Evolutionary conservation across 805 yeast genomes (phyloP).

Genomic region (Barnettozyma salicaria): DNA sequence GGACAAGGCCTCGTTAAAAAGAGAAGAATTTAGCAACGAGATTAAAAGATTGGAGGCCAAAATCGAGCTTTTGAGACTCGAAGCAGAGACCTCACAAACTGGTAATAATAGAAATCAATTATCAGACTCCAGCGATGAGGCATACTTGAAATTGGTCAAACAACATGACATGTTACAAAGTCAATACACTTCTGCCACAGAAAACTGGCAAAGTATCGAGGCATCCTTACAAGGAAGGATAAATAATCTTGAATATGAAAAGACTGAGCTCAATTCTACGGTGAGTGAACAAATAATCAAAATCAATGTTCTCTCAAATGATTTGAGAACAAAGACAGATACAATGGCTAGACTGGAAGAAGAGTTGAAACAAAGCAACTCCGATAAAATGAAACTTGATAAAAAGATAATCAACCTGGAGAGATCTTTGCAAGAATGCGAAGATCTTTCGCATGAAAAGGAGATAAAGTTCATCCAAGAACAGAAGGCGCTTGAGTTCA

Average conservation of each 20-base stretch:
- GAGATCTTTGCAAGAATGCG: conserved; percentile 24
- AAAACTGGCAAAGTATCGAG: conserved; percentile 81
- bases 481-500: conserved; percentile 15
- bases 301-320: conserved; percentile 27
- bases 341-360: conserved; percentile 19
- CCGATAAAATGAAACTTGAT: conserved; percentile 24
- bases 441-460: conserved; percentile 21
- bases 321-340: conserved; percentile 25
- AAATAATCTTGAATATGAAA: conserved; percentile 38
- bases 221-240: conserved; percentile 49
- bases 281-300: conserved; percentile 23
- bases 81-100: conserved; percentile 44
- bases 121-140: conserved; percentile 30
- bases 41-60: conserved; percentile 57
- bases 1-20: conserved; percentile 21
- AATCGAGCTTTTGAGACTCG: conserved; percentile 60
- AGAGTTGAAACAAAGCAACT: conserved; percentile 19
- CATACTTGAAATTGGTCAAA: conserved; percentile 36
- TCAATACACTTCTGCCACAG: conserved; percentile 70
- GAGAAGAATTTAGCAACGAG: conserved; percentile 33
- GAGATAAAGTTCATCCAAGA: conserved; percentile 16
- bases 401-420: conserved; percentile 19
- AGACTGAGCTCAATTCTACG: conserved; percentile 32
- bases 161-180: conserved; percentile 55
- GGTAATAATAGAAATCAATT: conserved; percentile 14